These are phyloP conservation scores for Cordyceps militaris DNA, from an alignment of 2,329 filamentous ascomycete genomes.

Conservation along the genomic window DNA sequence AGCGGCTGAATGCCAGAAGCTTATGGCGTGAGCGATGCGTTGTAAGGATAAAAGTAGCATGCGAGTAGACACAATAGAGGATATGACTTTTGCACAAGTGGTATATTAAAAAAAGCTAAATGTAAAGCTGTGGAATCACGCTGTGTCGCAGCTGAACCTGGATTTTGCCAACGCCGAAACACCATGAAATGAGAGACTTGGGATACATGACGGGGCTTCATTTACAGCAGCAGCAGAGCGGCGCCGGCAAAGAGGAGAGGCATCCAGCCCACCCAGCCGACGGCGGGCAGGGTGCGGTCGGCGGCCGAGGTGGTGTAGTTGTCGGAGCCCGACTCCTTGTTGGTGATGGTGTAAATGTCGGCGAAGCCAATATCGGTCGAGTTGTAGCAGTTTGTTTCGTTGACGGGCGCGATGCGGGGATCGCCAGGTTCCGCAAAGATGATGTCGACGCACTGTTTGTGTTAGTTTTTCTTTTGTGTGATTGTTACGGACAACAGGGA, in stretches of 20 bases:
- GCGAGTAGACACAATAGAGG: background rate
- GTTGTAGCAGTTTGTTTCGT: constrained; percentile 82
- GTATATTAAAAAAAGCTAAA: constrained; percentile 2
- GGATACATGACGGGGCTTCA: background rate
- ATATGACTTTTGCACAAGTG: background rate
- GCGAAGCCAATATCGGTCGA: constrained; percentile 70
- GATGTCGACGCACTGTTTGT: constrained; percentile 78
- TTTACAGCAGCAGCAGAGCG: background rate
- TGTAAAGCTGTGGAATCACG: background rate
- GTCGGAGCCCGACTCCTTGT: constrained; percentile 33
- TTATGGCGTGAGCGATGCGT: constrained; percentile 16
- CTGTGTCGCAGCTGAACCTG: background rate
- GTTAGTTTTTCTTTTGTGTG: background rate
- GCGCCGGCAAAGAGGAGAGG: constrained; percentile 6
- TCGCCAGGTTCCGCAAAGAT: constrained; percentile 78
- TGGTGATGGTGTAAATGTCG: constrained; percentile 64
- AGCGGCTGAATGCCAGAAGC: constrained; percentile 38
- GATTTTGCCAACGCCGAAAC: constrained; percentile 3
- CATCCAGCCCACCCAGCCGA: constrained; percentile 11
- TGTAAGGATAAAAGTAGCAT: background rate
- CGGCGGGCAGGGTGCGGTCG: constrained; percentile 2
- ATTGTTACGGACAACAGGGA: background rate
- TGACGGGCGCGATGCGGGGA: constrained; percentile 60
- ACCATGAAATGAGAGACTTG: background rate
- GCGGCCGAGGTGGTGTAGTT: constrained; percentile 14